These are phyloP conservation scores for Tilletia horrida DNA, from an alignment of 1,284 basidiomycete genomes.

Conservation along the genomic window DNA sequence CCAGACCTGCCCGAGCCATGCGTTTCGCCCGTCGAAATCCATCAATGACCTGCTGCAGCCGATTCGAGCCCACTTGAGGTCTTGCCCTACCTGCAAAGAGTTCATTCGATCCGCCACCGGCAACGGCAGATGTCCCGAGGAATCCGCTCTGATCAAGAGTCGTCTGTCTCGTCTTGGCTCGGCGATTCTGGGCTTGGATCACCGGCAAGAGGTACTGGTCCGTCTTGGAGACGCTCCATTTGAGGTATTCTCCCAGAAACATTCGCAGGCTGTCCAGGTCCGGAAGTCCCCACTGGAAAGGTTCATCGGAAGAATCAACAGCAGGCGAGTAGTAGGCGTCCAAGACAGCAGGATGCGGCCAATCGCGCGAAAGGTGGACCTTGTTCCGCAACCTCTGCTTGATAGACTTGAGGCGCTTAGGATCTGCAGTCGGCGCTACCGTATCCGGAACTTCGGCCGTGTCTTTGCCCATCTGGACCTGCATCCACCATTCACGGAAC, in stretches of 20 bases:
- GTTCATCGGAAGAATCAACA: conserved; percentile 85
- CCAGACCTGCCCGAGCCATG: not conserved
- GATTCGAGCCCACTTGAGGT: not conserved
- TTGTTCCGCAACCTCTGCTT: conserved; percentile 56
- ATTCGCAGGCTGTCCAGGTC: conserved; percentile 73
- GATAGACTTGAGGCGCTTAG: conserved; percentile 47
- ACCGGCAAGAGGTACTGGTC: conserved; percentile 90
- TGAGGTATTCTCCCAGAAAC: conserved; percentile 77
- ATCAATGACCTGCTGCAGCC: conserved; percentile 18
- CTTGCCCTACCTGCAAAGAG: not conserved
- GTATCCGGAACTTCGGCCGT: conserved; percentile 35
- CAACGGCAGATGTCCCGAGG: conserved; percentile 44
- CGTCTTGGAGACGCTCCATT: conserved; percentile 81
- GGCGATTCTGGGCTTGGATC: conserved; percentile 64
- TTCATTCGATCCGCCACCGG: not conserved
- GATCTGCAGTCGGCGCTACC: conserved; percentile 15
- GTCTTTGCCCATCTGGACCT: conserved; percentile 82
- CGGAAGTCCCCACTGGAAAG: conserved; percentile 94
- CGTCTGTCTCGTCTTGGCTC: conserved; percentile 59
- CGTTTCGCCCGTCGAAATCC: conserved; percentile 11
- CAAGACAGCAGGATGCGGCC: conserved; percentile 87
- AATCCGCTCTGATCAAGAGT: conserved; percentile 60
- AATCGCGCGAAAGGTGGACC: conserved; percentile 70
- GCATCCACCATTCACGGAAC: conserved; percentile 92
- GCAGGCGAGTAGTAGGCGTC: conserved; percentile 82